Conservation (phyloP, 331 rosid species). For the Erythrophleum ivorense region DNA sequence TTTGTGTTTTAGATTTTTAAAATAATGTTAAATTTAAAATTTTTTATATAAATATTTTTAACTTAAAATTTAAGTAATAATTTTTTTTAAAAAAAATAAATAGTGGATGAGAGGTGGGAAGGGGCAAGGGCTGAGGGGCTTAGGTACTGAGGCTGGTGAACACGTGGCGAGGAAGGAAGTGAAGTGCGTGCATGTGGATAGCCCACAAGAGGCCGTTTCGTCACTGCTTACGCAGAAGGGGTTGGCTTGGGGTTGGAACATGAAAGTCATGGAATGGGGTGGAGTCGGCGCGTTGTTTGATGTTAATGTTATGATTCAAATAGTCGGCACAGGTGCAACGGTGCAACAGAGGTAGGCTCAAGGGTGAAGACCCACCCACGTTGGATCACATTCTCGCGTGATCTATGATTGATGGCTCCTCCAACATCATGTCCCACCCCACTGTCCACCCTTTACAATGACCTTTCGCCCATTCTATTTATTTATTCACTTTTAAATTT, state of each 20-base stretch:
- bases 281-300: slow-evolving; percentile 39
- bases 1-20: too few relatives aligned
- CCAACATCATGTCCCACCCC: neutral
- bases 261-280: slow-evolving; percentile 32
- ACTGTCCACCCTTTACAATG: neutral
- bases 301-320: neutral
- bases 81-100: neutral
- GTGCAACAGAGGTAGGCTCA: slow-evolving; percentile 38
- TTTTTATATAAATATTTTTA: too few relatives aligned
- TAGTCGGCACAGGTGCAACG: neutral
- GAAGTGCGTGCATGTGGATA: slow-evolving; percentile 42
- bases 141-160: slow-evolving; percentile 12
- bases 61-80: too few relatives aligned
- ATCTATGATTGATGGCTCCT: neutral
- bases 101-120: neutral
- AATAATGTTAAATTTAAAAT: too few relatives aligned
- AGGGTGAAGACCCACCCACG: slow-evolving; percentile 29
- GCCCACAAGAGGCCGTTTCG: slow-evolving; percentile 46
- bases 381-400: slow-evolving; percentile 13
- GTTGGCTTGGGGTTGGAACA: neutral
- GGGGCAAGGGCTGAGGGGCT: neutral
- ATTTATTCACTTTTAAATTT: neutral
- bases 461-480: neutral
- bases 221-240: slow-evolving; percentile 66
- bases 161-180: slow-evolving; percentile 50